Conservation (phyloP, 2,329 filamentous ascomycete species). For the Trichophyton mentagrophytes region DNA sequence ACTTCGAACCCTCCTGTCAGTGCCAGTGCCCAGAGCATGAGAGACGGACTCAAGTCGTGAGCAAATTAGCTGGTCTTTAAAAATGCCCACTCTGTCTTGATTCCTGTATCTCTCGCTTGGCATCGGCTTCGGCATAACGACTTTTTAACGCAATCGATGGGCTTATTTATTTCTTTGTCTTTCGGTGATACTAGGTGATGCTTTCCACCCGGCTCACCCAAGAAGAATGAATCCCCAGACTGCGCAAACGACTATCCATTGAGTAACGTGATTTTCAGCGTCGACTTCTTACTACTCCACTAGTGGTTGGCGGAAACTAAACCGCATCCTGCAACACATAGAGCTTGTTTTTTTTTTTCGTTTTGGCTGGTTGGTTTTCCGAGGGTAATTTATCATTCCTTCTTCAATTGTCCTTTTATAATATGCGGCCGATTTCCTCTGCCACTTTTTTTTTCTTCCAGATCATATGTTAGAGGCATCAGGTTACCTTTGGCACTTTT, state of each 20-base stretch:
- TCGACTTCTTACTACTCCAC: not conserved
- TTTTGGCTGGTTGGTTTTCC: not conserved
- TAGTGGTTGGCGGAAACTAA: not conserved
- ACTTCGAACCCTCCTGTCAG: conserved; percentile 61
- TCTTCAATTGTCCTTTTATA: not conserved
- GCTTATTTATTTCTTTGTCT: not conserved
- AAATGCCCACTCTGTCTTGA: not conserved
- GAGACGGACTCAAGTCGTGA: conserved; percentile 66
- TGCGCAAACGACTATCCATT: not conserved
- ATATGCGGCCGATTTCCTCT: not conserved
- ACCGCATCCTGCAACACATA: not conserved
- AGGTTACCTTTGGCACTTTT: not conserved
- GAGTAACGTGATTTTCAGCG: not conserved
- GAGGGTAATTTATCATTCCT: not conserved
- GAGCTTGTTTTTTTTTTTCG: not conserved
- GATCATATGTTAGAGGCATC: not conserved
- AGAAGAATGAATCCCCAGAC: not conserved
- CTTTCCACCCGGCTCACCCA: not conserved
- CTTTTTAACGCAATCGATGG: not conserved
- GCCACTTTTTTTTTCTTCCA: not conserved
- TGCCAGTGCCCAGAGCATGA: conserved; percentile 80
- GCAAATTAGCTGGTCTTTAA: conserved; percentile 2
- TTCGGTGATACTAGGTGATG: not conserved
- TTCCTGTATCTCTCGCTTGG: not conserved
- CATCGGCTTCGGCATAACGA: not conserved